Conservation (phyloP, 2,329 filamentous ascomycete genomes). For the Capronia epimyces region DNA sequence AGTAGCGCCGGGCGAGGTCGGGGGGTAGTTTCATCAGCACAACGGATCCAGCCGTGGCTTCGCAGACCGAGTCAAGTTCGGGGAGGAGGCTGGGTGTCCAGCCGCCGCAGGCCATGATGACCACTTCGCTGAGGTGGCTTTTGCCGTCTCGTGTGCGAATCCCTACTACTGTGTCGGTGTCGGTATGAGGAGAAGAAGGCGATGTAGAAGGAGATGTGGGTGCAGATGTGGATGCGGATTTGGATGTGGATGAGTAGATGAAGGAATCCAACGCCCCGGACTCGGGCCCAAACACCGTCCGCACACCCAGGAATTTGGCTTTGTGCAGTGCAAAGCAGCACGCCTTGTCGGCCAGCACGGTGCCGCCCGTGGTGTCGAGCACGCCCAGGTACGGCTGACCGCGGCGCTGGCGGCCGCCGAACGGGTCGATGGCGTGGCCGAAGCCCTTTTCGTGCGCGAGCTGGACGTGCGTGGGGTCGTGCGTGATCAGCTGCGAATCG, state of each 20-base stretch:
- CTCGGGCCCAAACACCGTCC: slow-evolving; percentile 37
- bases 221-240: no score
- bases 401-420: slow-evolving; percentile 31
- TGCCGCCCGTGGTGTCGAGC: slow-evolving; percentile 46
- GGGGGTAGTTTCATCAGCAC: slow-evolving; percentile 43
- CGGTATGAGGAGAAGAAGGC: slow-evolving; percentile 5
- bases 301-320: slow-evolving; percentile 39
- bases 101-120: slow-evolving; percentile 73
- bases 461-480: slow-evolving; percentile 29
- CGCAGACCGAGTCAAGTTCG: slow-evolving; percentile 40
- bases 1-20: slow-evolving; percentile 39
- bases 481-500: slow-evolving; percentile 36
- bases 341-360: slow-evolving; percentile 44
- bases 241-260: neutral
- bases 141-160: slow-evolving; percentile 14
- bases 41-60: slow-evolving; percentile 47
- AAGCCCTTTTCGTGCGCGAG: slow-evolving; percentile 32
- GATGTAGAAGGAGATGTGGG: no score
- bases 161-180: slow-evolving; percentile 30
- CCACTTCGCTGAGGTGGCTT: neutral
- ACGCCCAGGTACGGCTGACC: slow-evolving; percentile 35
- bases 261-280: slow-evolving; percentile 34
- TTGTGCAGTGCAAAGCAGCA: slow-evolving; percentile 45
- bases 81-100: slow-evolving; percentile 73
- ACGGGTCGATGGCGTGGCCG: slow-evolving; percentile 37